Evolutionary conservation across 2,329 filamentous ascomycete species (phyloP).

Genomic region (Penicillium griseofulvum): DNA sequence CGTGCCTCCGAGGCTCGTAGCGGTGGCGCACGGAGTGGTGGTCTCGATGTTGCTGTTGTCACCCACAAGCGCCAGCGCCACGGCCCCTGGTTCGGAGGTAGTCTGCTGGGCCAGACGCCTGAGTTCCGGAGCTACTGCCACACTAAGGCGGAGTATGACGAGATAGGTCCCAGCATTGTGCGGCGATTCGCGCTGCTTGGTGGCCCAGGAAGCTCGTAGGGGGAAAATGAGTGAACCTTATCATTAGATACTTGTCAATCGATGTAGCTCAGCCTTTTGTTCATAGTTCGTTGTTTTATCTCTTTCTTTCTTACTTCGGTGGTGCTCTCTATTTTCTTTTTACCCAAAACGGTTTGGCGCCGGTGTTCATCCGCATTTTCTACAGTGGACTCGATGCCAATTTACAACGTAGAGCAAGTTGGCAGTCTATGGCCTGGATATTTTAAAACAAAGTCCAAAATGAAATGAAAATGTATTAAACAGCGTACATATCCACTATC

Average conservation of each 20-base stretch:
- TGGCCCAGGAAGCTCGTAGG: slow-evolving; percentile 67
- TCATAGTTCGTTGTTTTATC: slow-evolving; percentile 27
- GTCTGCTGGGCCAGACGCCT: slow-evolving; percentile 91
- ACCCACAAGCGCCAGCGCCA: slow-evolving; percentile 96
- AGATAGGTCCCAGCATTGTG: slow-evolving; percentile 93
- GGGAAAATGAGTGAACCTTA: slow-evolving; percentile 10
- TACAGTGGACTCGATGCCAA: slow-evolving; percentile 8
- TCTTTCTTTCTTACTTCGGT: slow-evolving; percentile 12
- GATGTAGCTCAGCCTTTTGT: slow-evolving; percentile 28
- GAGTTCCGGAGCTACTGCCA: slow-evolving; percentile 99
- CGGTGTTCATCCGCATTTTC: too few species aligned
- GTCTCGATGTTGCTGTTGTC: slow-evolving; percentile 94
- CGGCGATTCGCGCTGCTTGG: slow-evolving; percentile 90
- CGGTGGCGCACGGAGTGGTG: slow-evolving; percentile 88
- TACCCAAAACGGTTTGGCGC: slow-evolving; percentile 17
- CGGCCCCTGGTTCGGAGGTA: slow-evolving; percentile 97
- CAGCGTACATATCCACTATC: slow-evolving; percentile 1
- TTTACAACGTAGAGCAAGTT: slow-evolving; percentile 19
- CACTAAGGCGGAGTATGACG: slow-evolving; percentile 85
- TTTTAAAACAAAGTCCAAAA: background rate
- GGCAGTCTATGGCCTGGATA: slow-evolving; percentile 2
- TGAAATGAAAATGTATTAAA: slow-evolving; percentile 1
- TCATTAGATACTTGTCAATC: slow-evolving; percentile 23
- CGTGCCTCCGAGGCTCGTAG: slow-evolving; percentile 87
- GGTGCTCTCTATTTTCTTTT: slow-evolving; percentile 6